Evolutionary conservation across 495 filamentous ascomycete species (phyloP), one percentile per base, ranked within the genome.

Genomic region (Penicillium soppii): DNA sequence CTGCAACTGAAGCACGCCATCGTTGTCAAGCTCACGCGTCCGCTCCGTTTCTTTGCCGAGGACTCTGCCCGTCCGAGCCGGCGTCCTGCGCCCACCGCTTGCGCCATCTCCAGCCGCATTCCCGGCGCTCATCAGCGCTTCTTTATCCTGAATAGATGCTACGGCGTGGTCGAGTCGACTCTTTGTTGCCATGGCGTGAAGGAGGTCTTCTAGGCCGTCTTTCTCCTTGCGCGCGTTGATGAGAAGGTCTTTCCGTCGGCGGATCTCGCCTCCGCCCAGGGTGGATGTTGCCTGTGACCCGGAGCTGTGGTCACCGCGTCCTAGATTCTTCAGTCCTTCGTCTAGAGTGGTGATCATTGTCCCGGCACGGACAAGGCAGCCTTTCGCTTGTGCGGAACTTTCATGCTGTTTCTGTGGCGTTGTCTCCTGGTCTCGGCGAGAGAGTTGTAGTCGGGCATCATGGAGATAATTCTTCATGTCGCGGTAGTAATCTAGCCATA

Each of bases 11-110:
- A 97, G 53, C 33, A 99, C 87, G 0, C 92, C 94, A 25, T 82
- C 71, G 61, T 99, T 99, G 63, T 96, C 94, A 49, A 94, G 70
- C 71, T 96, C 91, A 32, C 92, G 73, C 38, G 94, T 97, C 50
- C 80, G 76, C 50, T 91, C 89, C 35, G 90, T 97, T 69, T 99
- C 94, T 38, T 86, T 85, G 0, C 95, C 95, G 5, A 97, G 75
- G 4, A 96, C 88, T 19, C 92, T 67, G 5, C 90, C 82, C 5
- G 81, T 57, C 39, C 68, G 54, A 7, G 54, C 50, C 27, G 67
- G 56, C 16, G 60, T 66, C 38, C 59, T 63, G 17, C 64, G 58
- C 21, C 52, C 59, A 7, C 36, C 44, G 12, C 47, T 50, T 6
- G 51, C 17, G 10, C 32, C 27, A 22, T 57, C 54, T 2, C 43